phyloP scores from a whole-genome alignment of 352 stramenopile genomes.

The Pythium insidiosum region DNA sequence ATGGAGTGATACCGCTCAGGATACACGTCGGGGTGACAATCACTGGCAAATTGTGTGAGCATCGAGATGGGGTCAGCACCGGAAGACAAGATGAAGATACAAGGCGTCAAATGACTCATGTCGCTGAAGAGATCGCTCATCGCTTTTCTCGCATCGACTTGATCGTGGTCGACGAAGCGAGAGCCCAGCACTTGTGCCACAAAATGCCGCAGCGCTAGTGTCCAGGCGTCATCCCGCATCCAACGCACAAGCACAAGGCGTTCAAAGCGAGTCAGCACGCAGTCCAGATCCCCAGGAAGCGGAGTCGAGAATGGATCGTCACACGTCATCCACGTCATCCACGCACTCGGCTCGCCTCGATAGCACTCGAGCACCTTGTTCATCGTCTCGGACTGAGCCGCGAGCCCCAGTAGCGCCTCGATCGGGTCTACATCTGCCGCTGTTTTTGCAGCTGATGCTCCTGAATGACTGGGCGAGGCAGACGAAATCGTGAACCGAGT shows the following conservation, averaged over 20 bases:
- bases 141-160: slow-evolving; percentile 43
- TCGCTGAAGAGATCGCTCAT: slow-evolving; percentile 49
- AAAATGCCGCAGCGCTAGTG: slow-evolving; percentile 24
- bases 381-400: slow-evolving; percentile 14
- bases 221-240: slow-evolving; percentile 44
- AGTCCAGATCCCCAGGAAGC: slow-evolving; percentile 28
- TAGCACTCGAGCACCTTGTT: slow-evolving; percentile 31
- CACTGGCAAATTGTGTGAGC: slow-evolving; percentile 38
- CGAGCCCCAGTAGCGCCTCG: slow-evolving; percentile 22
- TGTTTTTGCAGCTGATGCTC: not conserved
- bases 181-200: slow-evolving; percentile 29
- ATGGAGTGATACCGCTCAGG: slow-evolving; percentile 42
- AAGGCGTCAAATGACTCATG: slow-evolving; percentile 53
- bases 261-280: slow-evolving; percentile 26
- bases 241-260: slow-evolving; percentile 54
- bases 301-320: slow-evolving; percentile 24
- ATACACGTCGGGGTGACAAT: slow-evolving; percentile 18
- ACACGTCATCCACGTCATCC: slow-evolving; percentile 30
- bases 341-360: slow-evolving; percentile 24
- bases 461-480: too few species aligned
- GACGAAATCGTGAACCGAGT: not conserved
- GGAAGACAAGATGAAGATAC: slow-evolving; percentile 68
- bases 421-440: slow-evolving; percentile 7
- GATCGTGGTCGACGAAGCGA: slow-evolving; percentile 7
- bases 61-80: slow-evolving; percentile 50